Evolutionary conservation across 805 yeast species (phyloP), one percentile per base, ranked within the genome.

Genomic region (Grigorovia humatica): DNA sequence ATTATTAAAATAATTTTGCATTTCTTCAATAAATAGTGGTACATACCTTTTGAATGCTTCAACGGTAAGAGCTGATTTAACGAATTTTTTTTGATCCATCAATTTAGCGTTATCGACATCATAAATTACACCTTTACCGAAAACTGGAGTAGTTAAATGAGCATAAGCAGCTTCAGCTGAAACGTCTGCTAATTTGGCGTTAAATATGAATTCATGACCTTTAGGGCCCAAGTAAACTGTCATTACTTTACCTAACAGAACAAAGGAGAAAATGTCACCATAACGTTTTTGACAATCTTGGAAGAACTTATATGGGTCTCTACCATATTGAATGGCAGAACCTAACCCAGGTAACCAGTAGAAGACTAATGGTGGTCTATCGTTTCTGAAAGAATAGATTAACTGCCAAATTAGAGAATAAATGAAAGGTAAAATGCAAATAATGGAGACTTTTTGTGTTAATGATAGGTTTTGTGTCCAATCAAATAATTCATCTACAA

Each of bases 31-130:
- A 62, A 93, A 89, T 67, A 83, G 73, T 53, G 99, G 99, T 48
- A 93, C 97, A 64, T 93, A 91, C 17, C 73, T 70, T 59, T 79
- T 78, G 74, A 93, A 93, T 1, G 95, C 80, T 46, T 87, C 96
- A 57, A 79, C 80, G 29, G 96, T 85, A 60, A 93, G 77, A 20
- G 96, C 95, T 51, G 80, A 79, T 71, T 93, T 93, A 56, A 90
- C 95, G 64, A 93, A 93, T 74, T 89, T 93, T 80, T 93, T 93
- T 71, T 93, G 99, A 69, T 93, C 99, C 99, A 93, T 93, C 63
- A 93, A 79, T 59, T 89, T 81, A 63, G 81, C 72, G 73, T 93
- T 93, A 56, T 99, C 88, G 71, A 97, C 91, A 72, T 93, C 99
- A 68, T 93, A 93, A 50, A 93, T 86, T 51, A 93, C 99, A 63